Conservation (phyloP, 2,329 filamentous ascomycete genomes). For the Trichoderma sp. region DNA sequence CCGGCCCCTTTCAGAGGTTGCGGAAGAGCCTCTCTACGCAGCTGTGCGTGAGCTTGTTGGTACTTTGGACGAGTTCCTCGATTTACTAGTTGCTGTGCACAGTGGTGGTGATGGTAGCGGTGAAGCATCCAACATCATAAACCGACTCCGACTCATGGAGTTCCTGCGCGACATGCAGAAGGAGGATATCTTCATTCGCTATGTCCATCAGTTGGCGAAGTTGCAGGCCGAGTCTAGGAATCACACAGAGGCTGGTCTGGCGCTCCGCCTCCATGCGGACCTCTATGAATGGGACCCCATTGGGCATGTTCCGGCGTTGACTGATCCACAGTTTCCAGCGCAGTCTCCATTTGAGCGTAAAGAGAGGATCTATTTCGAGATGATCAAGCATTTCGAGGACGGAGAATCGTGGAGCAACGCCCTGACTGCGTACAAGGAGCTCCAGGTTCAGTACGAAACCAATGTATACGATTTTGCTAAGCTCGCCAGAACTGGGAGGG, state of each 20-base stretch:
- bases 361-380: constrained; percentile 87
- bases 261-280: constrained; percentile 86
- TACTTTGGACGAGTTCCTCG: constrained; percentile 87
- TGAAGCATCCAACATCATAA: constrained; percentile 81
- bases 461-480: constrained; percentile 91
- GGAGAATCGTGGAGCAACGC: constrained; percentile 93
- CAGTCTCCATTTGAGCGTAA: constrained; percentile 92
- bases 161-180: constrained; percentile 96
- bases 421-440: constrained; percentile 83
- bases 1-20: constrained; percentile 63
- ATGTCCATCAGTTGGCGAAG: constrained; percentile 86
- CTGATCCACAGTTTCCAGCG: constrained; percentile 74
- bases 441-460: constrained; percentile 86
- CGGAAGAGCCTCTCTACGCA: constrained; percentile 71
- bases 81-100: constrained; percentile 87
- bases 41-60: constrained; percentile 77
- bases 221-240: constrained; percentile 77
- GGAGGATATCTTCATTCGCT: constrained; percentile 93
- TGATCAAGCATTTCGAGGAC: constrained; percentile 93
- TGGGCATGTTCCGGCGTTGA: constrained; percentile 63
- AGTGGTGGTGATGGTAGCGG: constrained; percentile 70
- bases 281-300: constrained; percentile 88
- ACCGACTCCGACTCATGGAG: constrained; percentile 89
- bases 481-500: constrained; percentile 82
- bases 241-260: constrained; percentile 83